Conservation (phyloP, 768 basidiomycete species). For the Neoboletus brunneissimus region DNA sequence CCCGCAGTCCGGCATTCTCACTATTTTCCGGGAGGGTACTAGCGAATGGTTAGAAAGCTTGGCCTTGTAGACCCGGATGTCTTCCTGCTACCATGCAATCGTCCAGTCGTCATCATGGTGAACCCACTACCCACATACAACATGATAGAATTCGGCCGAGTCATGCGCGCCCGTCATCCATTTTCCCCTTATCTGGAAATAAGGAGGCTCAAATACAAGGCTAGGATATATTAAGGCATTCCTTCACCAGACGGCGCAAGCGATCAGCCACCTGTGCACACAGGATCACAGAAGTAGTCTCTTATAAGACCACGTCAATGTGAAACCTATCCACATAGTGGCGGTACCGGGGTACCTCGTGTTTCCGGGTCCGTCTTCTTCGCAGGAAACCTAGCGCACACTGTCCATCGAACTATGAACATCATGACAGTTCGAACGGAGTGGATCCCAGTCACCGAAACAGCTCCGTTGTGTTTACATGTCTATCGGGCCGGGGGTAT, state of each 20-base stretch:
- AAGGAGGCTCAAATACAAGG: background rate
- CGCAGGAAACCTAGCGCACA: background rate
- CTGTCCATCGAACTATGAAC: background rate
- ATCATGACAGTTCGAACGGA: slow-evolving; percentile 2
- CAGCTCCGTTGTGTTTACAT: slow-evolving; percentile 21
- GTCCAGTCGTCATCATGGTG: background rate
- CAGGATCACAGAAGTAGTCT: background rate
- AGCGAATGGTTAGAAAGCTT: background rate
- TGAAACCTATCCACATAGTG: background rate
- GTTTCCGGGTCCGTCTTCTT: background rate
- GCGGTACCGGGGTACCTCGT: background rate
- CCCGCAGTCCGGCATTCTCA: background rate
- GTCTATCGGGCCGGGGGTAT: slow-evolving; percentile 29
- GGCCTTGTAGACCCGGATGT: background rate
- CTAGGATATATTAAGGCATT: background rate
- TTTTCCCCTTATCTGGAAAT: background rate
- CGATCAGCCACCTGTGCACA: background rate
- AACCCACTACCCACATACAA: background rate
- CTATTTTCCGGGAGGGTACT: background rate
- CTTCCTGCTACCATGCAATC: background rate
- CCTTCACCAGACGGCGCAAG: background rate
- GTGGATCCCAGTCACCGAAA: background rate
- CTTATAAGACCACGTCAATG: background rate
- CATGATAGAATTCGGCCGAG: background rate
- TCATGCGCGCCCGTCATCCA: background rate